Evolutionary conservation across 2,329 filamentous ascomycete species (phyloP), one percentile per base, ranked within the genome.

Genomic region (Diaporthe citrichinensis): DNA sequence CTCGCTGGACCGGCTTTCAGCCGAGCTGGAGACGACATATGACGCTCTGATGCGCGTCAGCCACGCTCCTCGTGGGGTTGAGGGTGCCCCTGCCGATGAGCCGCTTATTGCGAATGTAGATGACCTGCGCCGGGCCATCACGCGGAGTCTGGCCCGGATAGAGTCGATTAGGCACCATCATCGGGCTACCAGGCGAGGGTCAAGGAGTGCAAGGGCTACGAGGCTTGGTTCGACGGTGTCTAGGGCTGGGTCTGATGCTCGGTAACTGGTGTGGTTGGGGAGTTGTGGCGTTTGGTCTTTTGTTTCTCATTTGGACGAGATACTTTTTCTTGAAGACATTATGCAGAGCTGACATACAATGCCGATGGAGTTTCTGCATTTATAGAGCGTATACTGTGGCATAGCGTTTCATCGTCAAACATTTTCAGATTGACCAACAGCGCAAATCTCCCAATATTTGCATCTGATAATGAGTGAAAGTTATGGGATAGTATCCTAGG

Each of bases 11-110:
- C 58, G 71, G 20, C 71, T 73, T 15, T 73, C 71, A 1, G 51
- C 36, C 34, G 71, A 73, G 71, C 71, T 73, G 46, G 71, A 73
- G 34, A 41, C 51, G 58, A 73, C 71, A 5, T 41, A 73, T n/a
- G 46, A 55, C 8, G 71, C 58, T 6, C 58, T 73, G 25, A 41
- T 73, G 34, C 58, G 71, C 2, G 46, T 73, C 31, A 55, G 46
- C 34, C 58, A 73, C 6, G 15, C 31, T 17, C 71, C 58, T 5
- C 34, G 46, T 2, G 14, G 7, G 14, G 8, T 2, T 39, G 39
- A 41, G 17, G 36, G 12, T 14, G 17, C 51, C 23, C 20, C 36
- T 34, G 15, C 36, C 34, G 44, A 53, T 12, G 46, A 46, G 23
- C 57, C 58, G 20, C 46, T 73, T 7, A 20, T 73, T 3, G 46